Conservation (phyloP, 257 asterid species). For the Primulina huaijiensis region DNA sequence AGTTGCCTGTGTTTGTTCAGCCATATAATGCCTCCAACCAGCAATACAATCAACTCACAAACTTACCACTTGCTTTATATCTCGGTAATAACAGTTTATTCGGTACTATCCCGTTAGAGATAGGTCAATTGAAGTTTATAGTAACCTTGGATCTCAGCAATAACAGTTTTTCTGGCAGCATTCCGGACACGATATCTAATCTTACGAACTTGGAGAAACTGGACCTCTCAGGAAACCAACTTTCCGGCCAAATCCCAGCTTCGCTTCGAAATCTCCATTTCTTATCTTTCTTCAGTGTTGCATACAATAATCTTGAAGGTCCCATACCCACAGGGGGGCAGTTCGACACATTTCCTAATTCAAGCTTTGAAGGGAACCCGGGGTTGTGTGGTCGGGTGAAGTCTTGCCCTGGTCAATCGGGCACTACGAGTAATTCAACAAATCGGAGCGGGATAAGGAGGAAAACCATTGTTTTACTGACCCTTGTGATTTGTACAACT, state of each 20-base stretch:
- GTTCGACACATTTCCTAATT: constrained; percentile 70
- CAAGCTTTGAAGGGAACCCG: constrained; percentile 74
- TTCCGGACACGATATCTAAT: constrained; percentile 69
- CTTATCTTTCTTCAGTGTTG: constrained; percentile 79
- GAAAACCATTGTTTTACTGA: constrained; percentile 60
- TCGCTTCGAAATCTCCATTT: constrained; percentile 76
- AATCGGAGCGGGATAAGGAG: constrained; percentile 43
- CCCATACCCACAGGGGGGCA: constrained; percentile 84
- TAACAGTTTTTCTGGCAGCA: constrained; percentile 65
- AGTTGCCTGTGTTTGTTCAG: constrained; percentile 82
- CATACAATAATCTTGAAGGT: constrained; percentile 77
- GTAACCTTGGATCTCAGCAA: constrained; percentile 66
- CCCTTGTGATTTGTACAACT: constrained; percentile 64
- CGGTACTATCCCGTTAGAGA: constrained; percentile 67
- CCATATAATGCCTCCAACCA: constrained; percentile 75
- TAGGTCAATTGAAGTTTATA: constrained; percentile 71
- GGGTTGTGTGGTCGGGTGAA: constrained; percentile 70
- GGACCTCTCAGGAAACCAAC: constrained; percentile 69
- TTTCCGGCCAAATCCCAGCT: constrained; percentile 74
- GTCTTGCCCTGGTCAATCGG: constrained; percentile 43
- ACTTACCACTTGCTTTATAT: constrained; percentile 80
- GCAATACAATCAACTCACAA: constrained; percentile 78
- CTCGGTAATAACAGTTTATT: constrained; percentile 51
- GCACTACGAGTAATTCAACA: constrained; percentile 24
- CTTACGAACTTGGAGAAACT: constrained; percentile 78